These are phyloP conservation scores for Picea glauca DNA, from an alignment of 75 land plant species.

Conservation along the genomic window DNA sequence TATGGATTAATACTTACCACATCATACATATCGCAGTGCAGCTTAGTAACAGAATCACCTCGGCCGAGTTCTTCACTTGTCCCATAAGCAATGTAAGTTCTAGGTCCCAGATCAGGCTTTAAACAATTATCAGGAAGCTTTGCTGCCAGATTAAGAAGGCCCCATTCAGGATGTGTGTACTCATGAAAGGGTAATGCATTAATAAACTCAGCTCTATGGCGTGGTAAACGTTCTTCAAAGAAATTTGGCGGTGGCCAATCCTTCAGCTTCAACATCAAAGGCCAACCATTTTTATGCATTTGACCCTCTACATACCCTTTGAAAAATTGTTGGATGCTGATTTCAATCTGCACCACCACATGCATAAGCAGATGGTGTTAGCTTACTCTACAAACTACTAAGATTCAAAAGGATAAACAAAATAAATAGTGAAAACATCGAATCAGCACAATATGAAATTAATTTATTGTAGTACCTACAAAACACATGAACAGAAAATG, in stretches of 20 bases:
- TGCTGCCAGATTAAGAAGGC: slow-evolving; percentile 85
- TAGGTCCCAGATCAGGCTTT: slow-evolving; percentile 82
- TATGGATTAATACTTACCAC: slow-evolving; percentile 39
- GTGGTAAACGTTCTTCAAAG: slow-evolving; percentile 77
- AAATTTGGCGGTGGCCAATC: slow-evolving; percentile 79
- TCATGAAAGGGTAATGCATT: slow-evolving; percentile 77
- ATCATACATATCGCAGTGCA: slow-evolving; percentile 90
- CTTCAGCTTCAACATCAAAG: slow-evolving; percentile 72
- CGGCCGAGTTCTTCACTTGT: slow-evolving; percentile 51
- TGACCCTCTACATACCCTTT: slow-evolving; percentile 77
- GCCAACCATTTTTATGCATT: slow-evolving; percentile 42
- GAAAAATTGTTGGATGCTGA: slow-evolving; percentile 77
- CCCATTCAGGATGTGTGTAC: slow-evolving; percentile 82
- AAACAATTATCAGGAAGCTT: slow-evolving; percentile 68
- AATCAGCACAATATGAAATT: not conserved
- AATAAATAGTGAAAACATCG: not conserved
- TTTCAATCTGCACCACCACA: slow-evolving; percentile 60
- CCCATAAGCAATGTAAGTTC: slow-evolving; percentile 80
- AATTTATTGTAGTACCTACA: not conserved
- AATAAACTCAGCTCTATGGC: slow-evolving; percentile 80
- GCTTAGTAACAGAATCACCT: slow-evolving; percentile 79
- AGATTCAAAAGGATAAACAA: not conserved
- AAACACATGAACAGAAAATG: not conserved
- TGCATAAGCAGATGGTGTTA: not conserved
- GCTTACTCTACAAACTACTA: not conserved